Evolutionary conservation across 495 filamentous ascomycete species (phyloP).

Genomic region (Lophiotrema nucula): DNA sequence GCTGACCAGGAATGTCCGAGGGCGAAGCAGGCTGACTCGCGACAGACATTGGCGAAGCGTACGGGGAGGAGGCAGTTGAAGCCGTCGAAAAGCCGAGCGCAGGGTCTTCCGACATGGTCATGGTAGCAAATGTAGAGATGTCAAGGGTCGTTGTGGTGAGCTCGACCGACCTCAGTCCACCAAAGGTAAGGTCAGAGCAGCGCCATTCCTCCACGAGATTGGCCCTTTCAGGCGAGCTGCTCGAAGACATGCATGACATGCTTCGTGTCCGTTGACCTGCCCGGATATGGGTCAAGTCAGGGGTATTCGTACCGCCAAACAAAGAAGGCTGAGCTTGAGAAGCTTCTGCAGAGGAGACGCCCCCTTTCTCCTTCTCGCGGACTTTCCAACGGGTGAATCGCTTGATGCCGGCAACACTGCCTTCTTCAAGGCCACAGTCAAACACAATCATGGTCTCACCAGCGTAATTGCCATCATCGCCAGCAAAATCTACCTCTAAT

Average conservation of each 20-base stretch:
- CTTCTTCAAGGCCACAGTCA: conserved; percentile 64
- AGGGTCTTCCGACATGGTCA: conserved; percentile 75
- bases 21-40: conserved; percentile 47
- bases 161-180: conserved; percentile 50
- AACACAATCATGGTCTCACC: conserved; percentile 77
- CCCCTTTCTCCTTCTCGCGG: conserved; percentile 21
- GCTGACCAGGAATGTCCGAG: conserved; percentile 72
- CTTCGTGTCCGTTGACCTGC: conserved; percentile 17
- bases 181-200: conserved; percentile 57
- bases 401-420: conserved; percentile 48
- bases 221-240: conserved; percentile 28
- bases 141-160: conserved; percentile 78
- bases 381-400: conserved; percentile 52
- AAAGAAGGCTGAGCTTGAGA: conserved; percentile 31
- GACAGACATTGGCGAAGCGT: conserved; percentile 54
- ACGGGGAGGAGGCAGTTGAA: conserved; percentile 57
- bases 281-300: not conserved
- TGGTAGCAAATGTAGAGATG: conserved; percentile 64
- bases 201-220: conserved; percentile 58
- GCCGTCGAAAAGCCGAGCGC: conserved; percentile 55
- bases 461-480: conserved; percentile 67
- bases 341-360: not conserved
- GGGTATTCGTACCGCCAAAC: conserved; percentile 38
- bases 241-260: conserved; percentile 24
- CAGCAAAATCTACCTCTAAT: conserved; percentile 85